Base-by-base conservation (phyloP, 2,329 filamentous ascomycete species). In the Ophiostoma angusticollis region DNA sequence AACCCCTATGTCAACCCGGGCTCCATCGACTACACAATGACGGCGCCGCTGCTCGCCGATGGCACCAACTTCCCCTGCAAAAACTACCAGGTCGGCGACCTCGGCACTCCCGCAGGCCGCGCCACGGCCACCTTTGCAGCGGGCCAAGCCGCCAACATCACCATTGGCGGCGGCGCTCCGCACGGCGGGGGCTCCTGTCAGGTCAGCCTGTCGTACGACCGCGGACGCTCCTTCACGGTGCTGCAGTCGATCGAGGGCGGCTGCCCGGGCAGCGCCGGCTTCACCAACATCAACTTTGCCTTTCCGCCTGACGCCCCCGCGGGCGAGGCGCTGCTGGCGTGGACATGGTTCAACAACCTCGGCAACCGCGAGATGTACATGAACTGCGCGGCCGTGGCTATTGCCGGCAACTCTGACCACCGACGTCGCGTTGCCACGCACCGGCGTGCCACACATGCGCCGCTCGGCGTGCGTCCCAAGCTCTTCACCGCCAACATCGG, bases 341-440 rank as follows among this genome's bases (percentile, higher is more conserved):
- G 84, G 84, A 76, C 74, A 19, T 84, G 79, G 79, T 79, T 82
- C 62, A 85, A 85, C 64, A 64, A 75, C 47, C 59, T 80, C 29
- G 82, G 83, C 19, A 86, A 86, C 60, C 71, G 83, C 34, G 83
- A 89, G 57, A 83, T 82, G 72, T 91, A 91, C 69, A 85, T 85
- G 79, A 84, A 85, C 61, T 91, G 84, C 53, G 82, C 83, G 7
- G 66, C 72, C 37, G 70, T 87, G 49, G 74, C 70, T 45, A 76
- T 35, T 9, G 7, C 21, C 3, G 30, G 27, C 9, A 25, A 22
- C 1, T 19, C 36, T 6, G 23, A 14, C 12, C 27, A 40, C 30
- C 30, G 31, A 29, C 16, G 27, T 17, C 29, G 84, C 60, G 62
- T 65, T 24, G 81, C 82, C 27, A 82, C 82, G 27, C 83, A 76